A percentile compares a stretch with the other conserved stretches of the same genome.
phyloP scores from a whole-genome alignment of 73 alveolate species.

The Stentor roeselii region DNA sequence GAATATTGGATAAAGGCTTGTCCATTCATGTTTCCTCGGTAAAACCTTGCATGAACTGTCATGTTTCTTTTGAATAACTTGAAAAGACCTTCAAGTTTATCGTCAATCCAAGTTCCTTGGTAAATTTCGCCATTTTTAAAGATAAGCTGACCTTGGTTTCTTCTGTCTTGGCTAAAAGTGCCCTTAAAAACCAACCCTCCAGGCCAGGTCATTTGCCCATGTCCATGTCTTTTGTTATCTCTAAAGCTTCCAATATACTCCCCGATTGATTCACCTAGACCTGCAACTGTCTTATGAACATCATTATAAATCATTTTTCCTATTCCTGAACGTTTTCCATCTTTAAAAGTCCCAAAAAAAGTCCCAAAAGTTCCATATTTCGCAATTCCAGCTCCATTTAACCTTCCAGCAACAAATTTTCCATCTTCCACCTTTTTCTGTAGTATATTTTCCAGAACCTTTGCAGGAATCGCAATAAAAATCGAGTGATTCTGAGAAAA shows the following conservation, averaged over 20 bases:
- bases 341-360: constrained; percentile 75
- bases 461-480: too few species aligned
- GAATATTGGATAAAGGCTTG: constrained; percentile 35
- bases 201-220: constrained; percentile 63
- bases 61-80: constrained; percentile 31
- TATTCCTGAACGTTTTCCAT: constrained; percentile 75
- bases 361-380: constrained; percentile 32
- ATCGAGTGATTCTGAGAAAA: too few species aligned
- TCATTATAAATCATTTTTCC: constrained; percentile 67
- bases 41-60: constrained; percentile 33
- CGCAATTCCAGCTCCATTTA: background rate
- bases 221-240: constrained; percentile 82
- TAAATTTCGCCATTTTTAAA: constrained; percentile 57
- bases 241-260: constrained; percentile 85
- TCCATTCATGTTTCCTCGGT: constrained; percentile 40
- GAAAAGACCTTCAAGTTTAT: constrained; percentile 64
- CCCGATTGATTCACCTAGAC: constrained; percentile 26
- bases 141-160: constrained; percentile 59
- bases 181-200: constrained; percentile 43
- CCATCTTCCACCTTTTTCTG: too few species aligned
- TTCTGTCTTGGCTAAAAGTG: constrained; percentile 35
- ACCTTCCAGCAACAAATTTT: too few species aligned
- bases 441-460: background rate
- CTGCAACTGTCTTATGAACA: constrained; percentile 56
- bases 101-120: constrained; percentile 77